These are phyloP conservation scores for Triglochin maritima DNA, from an alignment of 106 monocot genomes.

Conservation along the genomic window DNA sequence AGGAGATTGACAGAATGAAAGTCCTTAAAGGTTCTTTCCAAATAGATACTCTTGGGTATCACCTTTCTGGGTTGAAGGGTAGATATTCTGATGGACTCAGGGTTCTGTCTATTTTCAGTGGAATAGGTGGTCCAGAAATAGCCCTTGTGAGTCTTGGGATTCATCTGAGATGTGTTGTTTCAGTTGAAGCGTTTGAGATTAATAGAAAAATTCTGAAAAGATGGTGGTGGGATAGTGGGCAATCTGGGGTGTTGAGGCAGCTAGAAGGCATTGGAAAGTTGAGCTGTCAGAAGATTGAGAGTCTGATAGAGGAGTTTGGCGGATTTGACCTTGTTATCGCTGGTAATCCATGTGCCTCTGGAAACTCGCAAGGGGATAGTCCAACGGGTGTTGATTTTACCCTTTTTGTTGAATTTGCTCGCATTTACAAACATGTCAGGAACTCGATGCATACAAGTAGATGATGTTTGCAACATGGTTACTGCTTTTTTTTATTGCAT, in stretches of 20 bases:
- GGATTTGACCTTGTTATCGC: slow-evolving; percentile 66
- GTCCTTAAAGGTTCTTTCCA: slow-evolving; percentile 56
- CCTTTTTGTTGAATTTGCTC: slow-evolving; percentile 61
- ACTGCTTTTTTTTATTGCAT: too few relatives aligned
- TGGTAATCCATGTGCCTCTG: slow-evolving; percentile 21
- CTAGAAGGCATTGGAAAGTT: slow-evolving; percentile 45
- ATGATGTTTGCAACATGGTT: not conserved
- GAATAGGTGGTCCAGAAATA: slow-evolving; percentile 61
- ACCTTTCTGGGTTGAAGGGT: slow-evolving; percentile 48
- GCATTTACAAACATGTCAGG: slow-evolving; percentile 56
- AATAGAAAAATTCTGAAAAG: slow-evolving; percentile 44
- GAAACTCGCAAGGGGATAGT: slow-evolving; percentile 6
- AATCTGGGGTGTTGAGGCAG: slow-evolving; percentile 47
- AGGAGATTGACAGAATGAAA: slow-evolving; percentile 24
- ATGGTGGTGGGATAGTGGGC: slow-evolving; percentile 65
- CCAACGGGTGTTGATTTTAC: slow-evolving; percentile 37
- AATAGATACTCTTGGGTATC: slow-evolving; percentile 65
- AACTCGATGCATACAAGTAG: slow-evolving; percentile 24
- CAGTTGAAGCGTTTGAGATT: slow-evolving; percentile 53
- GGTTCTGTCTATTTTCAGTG: slow-evolving; percentile 62
- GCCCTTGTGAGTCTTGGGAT: slow-evolving; percentile 65
- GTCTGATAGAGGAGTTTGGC: slow-evolving; percentile 38
- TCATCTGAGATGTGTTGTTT: slow-evolving; percentile 55
- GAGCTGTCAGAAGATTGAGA: slow-evolving; percentile 25
- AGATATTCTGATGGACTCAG: slow-evolving; percentile 53